These are phyloP conservation scores for Boletus mariae DNA, from an alignment of 1,284 basidiomycete species.

Conservation along the genomic window DNA sequence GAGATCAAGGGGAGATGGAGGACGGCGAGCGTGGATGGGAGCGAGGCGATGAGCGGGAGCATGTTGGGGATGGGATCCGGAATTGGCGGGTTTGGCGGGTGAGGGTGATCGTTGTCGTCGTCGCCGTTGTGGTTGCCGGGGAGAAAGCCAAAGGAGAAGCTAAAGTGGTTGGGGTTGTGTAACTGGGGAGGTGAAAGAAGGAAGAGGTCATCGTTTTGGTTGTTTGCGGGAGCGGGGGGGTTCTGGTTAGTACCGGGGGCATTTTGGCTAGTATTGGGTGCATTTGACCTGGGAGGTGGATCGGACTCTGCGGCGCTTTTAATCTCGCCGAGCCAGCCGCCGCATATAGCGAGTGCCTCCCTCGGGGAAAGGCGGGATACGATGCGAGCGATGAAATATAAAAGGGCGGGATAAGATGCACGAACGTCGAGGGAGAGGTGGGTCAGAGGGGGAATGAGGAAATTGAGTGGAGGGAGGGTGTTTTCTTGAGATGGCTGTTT, in stretches of 20 bases:
- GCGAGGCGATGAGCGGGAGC: no score
- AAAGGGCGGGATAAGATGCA: conserved; percentile 28
- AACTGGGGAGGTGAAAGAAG: conserved; percentile 14
- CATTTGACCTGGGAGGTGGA: not conserved
- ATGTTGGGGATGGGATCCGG: not conserved
- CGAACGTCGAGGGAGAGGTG: conserved; percentile 56
- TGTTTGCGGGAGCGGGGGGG: not conserved
- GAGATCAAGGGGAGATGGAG: no score
- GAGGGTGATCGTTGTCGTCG: not conserved
- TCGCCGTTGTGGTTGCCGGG: not conserved
- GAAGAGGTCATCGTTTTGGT: conserved; percentile 12
- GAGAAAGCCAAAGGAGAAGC: conserved; percentile 12
- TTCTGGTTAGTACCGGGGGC: not conserved
- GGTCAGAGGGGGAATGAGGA: conserved; percentile 38
- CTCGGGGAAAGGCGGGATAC: conserved; percentile 11
- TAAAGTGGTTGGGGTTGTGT: conserved; percentile 5
- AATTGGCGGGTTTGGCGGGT: not conserved
- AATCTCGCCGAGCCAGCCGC: conserved; percentile 30
- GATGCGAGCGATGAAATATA: conserved; percentile 7
- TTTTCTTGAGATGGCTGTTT: conserved; percentile 27
- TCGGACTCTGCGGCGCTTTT: conserved; percentile 10
- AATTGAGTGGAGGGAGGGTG: conserved; percentile 32
- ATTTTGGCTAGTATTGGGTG: no score
- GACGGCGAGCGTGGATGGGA: no score
- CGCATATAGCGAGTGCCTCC: conserved; percentile 25